Evolutionary conservation across 176 grass and related monocot genomes (phyloP).

Genomic region (Musa schizocarpa): DNA sequence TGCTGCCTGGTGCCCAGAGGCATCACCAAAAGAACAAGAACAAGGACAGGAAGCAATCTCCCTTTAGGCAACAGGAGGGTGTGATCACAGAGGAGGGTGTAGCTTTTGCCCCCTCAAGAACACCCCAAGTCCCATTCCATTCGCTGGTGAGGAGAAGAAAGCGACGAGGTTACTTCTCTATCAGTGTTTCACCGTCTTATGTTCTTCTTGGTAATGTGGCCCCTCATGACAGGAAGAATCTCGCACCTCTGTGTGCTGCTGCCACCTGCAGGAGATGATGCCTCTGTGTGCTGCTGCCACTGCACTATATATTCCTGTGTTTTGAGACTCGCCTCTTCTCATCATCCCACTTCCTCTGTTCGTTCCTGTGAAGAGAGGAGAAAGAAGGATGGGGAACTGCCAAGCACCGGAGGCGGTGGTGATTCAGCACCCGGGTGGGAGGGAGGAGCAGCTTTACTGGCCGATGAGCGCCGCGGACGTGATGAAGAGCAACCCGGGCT

Average conservation of each 20-base stretch:
- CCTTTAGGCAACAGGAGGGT: background rate
- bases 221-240: slow-evolving; percentile 4
- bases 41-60: background rate
- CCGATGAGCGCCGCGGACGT: background rate
- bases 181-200: background rate
- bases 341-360: background rate
- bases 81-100: background rate
- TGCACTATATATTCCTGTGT: background rate
- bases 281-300: background rate
- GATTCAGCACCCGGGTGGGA: background rate
- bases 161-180: background rate
- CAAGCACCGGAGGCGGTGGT: slow-evolving; percentile 2
- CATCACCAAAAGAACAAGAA: background rate
- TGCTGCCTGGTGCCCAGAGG: background rate
- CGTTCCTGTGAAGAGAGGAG: background rate
- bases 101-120: background rate
- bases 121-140: background rate
- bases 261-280: background rate
- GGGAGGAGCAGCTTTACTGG: slow-evolving; percentile 9
- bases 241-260: background rate
- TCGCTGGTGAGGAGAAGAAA: background rate
- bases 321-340: background rate
- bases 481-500: slow-evolving; percentile 4
- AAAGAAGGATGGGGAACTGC: slow-evolving; percentile 8
- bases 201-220: background rate